Base-by-base conservation (phyloP, 1,284 basidiomycete species). In the Boletus semigastroideus region DNA sequence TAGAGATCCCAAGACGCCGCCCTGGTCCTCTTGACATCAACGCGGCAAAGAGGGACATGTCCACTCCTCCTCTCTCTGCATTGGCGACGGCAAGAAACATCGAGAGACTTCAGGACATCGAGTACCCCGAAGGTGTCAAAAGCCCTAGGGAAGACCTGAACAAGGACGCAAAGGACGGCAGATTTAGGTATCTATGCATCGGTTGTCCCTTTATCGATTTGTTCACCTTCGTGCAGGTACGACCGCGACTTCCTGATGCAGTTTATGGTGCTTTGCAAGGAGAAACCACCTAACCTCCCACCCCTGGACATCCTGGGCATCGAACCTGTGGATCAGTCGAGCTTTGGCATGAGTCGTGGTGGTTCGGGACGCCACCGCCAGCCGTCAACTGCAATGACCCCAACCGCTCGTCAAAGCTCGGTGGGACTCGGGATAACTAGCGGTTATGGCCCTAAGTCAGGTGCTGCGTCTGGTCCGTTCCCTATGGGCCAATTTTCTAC, bases 171-270 rank as follows among this genome's bases (percentile, higher is more conserved):
- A 87, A 89, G 64, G 80, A 85, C 54, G 94, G 95, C 63, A 96
- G 94, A 73, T 98, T 94, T 80, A 87, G 86, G 89, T 89, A 68
- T 54, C 65, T 61, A 17, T 45, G 11, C 11, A 17, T 31, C 12
- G 16, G 4, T 17, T 37, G 37, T 36, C 53, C 17, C 40, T 41
- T 38, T 34, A 49, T 22, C 5, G 2, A 6, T 48, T 46, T 63
- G 27, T 37, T 56, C 20, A 53, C 22, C 22, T 51, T 47, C 14
- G n/a, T 41, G 10, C 41, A 91, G 95, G 63, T 99, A 99, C 72
- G 94, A 98, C 72, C 93, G 96, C 45, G 93, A 96, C 41, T 99
- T 99, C 84, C 79, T 99, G 30, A 74, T 99, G 58, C 97, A 99
- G 69, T 99, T 99, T 77, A 97, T 98, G 93, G 76, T 77, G 37